Conservation (phyloP, 78 protist genomes). For the Polysphondylium violaceum region DNA sequence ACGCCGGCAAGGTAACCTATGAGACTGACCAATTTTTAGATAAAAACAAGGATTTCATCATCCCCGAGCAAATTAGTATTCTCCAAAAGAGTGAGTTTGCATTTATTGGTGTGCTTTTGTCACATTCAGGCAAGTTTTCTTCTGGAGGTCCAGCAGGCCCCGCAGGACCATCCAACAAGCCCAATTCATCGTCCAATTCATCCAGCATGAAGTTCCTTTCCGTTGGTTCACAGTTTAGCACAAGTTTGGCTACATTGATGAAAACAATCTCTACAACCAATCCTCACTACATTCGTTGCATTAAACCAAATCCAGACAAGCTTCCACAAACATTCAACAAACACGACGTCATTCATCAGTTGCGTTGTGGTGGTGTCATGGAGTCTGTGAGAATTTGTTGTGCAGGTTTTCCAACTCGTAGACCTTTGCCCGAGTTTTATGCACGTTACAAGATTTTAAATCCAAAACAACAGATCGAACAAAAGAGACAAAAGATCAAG, state of each 20-base stretch:
- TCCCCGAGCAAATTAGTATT: conserved; percentile 77
- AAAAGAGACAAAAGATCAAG: background rate
- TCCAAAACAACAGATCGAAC: background rate
- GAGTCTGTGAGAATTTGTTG: conserved; percentile 79
- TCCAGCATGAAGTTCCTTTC: conserved; percentile 34
- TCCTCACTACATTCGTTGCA: conserved; percentile 93
- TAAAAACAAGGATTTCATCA: conserved; percentile 90
- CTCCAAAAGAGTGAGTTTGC: conserved; percentile 32
- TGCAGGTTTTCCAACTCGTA: conserved; percentile 84
- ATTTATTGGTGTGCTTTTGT: conserved; percentile 15
- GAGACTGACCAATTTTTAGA: conserved; percentile 86
- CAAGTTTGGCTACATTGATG: conserved; percentile 78
- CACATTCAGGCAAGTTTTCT: background rate
- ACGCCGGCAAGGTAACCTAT: conserved; percentile 94
- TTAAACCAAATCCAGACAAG: conserved; percentile 92
- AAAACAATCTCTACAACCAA: conserved; percentile 76
- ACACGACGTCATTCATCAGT: conserved; percentile 64
- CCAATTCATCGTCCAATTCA: background rate
- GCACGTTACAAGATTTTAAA: conserved; percentile 59
- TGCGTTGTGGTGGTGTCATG: conserved; percentile 87
- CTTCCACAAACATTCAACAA: conserved; percentile 56
- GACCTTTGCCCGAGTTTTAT: conserved; percentile 35
- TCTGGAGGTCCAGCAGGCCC: background rate
- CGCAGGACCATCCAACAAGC: background rate
- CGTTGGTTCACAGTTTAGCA: conserved; percentile 70